Evolutionary conservation across 2,329 filamentous ascomycete species (phyloP), one percentile per base, ranked within the genome.

Genomic region (Dryadomyces sulphureus): DNA sequence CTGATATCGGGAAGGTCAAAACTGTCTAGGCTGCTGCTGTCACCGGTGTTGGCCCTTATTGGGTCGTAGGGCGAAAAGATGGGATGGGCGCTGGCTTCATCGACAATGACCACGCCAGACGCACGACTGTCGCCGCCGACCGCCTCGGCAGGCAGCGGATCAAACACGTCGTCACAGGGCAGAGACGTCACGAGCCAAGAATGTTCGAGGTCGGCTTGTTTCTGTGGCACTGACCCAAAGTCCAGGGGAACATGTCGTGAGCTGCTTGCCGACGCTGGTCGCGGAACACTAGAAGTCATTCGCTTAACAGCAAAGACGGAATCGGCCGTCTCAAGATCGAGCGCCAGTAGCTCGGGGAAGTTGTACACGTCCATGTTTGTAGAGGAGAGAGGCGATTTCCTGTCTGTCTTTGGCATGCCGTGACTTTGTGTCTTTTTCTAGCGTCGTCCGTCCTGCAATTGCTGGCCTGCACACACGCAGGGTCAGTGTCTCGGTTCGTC

Each of bases 281-380:
- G 44, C 11, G 73, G 73, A 8, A 62, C 54, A 8, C 73, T 73
- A 20, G 72, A 66, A 6, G 72, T 73, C 65, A 76, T 68, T 48
- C 67, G 68, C 54, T 62, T 71, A 14, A 70, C 64, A 22, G 59
- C 59, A 47, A 76, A 77, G 22, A 73, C 55, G 9, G 62, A 59
- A 43, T 61, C 61, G 17, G 69, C 74, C 20, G 63, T 54, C 54
- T 74, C 68, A 40, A 77, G 60, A 50, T 78, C 72, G 48, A 63
- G 65, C 7, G 66, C 73, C n/a, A 78, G 60, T 35, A 75, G 53
- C 57, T 78, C 75, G 2, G 74, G 70, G 17, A 78, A 60, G 57
- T 69, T 77, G 55, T 65, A 66, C 43, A 20, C 16, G 16, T 45
- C 43, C 43, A 45, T 45, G 21, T 9, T 38, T 7, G 16, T 24